Base-by-base conservation (phyloP, 2,329 filamentous ascomycete genomes). In the Setomelanomma holmii region DNA sequence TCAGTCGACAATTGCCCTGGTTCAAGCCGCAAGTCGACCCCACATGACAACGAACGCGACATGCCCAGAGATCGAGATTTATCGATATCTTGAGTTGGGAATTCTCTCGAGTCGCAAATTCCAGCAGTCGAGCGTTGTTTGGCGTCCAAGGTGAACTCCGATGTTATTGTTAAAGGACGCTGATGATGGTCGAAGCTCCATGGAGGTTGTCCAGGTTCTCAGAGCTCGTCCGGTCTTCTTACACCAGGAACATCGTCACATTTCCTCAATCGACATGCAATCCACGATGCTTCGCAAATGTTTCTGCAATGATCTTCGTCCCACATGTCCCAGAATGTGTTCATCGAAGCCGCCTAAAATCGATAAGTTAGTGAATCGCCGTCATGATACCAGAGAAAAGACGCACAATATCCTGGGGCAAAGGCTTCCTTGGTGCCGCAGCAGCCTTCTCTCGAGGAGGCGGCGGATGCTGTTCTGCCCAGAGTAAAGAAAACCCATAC, bases 271-370 rank as follows among this genome's bases (percentile, higher is more conserved):
- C 45, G 49, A 22, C 58, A 61, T 3, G 58, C 58, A 21, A 30
- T 52, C 58, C 58, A 61, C 3, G 58, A 61, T 19, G 55, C 58
- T 21, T 51, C 52, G 39, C 58, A 61, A 8, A 61, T 49, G 11
- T 58, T 54, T 19, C 46, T 51, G 50, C 58, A 61, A 38, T 58
- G 58, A 2, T 61, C 58, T 40, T 61, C 58, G 3, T 61, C 58
- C 40, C 57, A 51, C 22, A 40, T 49, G 34, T 58, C 53, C 58
- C 58, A 61, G 5, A 54, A 21, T 2, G 58, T 61, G 33, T 61
- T 58, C 58, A 61, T 61, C 2, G 55, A 58, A 16, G 34, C 48
- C 20, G 58, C 58, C 58, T 58, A 14, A 30, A 14, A 3, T 8
- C 14, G 27, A 14, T 30, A 8, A 30, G 14, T 30, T 10, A 14